phyloP scores from a whole-genome alignment of 768 basidiomycete genomes.

The Kwoniella bestiolae region DNA sequence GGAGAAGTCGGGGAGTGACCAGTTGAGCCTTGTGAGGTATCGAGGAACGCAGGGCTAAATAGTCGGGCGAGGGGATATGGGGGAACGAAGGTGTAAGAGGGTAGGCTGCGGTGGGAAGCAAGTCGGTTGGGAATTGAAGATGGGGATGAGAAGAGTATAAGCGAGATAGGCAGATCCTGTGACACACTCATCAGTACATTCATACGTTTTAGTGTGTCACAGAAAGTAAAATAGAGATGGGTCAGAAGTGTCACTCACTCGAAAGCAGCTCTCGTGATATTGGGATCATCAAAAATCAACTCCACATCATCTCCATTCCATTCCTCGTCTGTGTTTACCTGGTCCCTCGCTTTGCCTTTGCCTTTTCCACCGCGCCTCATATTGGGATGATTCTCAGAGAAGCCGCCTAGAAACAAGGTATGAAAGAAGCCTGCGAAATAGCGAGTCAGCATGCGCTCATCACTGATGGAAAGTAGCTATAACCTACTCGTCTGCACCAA shows the following conservation, averaged over 20 bases:
- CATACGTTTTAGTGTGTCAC: too few relatives aligned
- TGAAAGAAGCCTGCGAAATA: conserved; percentile 73
- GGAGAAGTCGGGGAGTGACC: conserved; percentile 76
- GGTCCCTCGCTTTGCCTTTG: conserved; percentile 27
- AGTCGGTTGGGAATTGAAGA: conserved; percentile 68
- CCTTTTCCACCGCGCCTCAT: conserved; percentile 21
- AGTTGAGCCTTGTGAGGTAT: conserved; percentile 68
- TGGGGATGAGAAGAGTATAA: conserved; percentile 85
- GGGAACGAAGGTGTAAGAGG: conserved; percentile 66
- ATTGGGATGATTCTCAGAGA: conserved; percentile 41
- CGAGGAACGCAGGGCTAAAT: conserved; percentile 38
- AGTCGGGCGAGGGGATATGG: conserved; percentile 58
- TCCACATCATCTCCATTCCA: conserved; percentile 64
- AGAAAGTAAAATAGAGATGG: too few relatives aligned
- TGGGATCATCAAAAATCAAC: conserved; percentile 77
- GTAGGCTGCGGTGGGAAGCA: conserved; percentile 68
- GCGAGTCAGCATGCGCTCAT: background rate
- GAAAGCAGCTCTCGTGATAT: conserved; percentile 88
- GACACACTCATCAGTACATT: background rate
- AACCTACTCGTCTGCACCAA: conserved; percentile 80
- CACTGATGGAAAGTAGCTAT: conserved; percentile 48
- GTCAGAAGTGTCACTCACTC: conserved; percentile 65
- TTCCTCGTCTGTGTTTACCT: conserved; percentile 13
- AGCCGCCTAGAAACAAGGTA: conserved; percentile 72
- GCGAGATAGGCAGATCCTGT: conserved; percentile 79